Conservation (phyloP, 2,329 filamentous ascomycete genomes). For the Ceratocystis lukuohia region DNA sequence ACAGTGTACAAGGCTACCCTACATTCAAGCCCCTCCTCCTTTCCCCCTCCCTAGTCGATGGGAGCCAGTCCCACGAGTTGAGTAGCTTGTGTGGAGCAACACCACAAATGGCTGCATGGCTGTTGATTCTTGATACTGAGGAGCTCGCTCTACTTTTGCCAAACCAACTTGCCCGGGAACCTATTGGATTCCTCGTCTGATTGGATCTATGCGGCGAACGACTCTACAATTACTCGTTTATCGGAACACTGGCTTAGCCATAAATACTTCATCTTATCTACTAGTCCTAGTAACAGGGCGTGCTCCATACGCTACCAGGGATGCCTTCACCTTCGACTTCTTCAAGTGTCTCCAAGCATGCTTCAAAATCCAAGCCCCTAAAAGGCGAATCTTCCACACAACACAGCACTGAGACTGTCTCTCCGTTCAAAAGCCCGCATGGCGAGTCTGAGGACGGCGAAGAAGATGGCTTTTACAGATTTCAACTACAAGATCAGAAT, state of each 20-base stretch:
- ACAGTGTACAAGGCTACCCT: not conserved
- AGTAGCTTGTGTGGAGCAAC: not conserved
- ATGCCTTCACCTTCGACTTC: not conserved
- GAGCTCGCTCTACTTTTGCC: no score
- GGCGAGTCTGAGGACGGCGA: conserved; percentile 33
- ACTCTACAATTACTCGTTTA: not conserved
- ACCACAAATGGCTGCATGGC: not conserved
- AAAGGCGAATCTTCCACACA: not conserved
- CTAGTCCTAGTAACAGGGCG: not conserved
- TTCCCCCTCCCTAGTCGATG: not conserved
- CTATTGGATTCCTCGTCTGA: not conserved
- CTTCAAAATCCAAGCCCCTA: not conserved
- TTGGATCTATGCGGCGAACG: not conserved
- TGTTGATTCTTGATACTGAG: no score
- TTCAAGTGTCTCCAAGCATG: not conserved
- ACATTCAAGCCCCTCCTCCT: not conserved
- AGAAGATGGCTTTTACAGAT: conserved; percentile 20
- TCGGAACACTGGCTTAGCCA: not conserved
- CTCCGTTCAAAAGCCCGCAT: conserved; percentile 32
- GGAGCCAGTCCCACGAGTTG: not conserved
- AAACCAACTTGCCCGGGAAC: no score
- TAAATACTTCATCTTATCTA: not conserved
- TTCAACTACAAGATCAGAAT: conserved; percentile 24
- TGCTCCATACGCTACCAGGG: not conserved
- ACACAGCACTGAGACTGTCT: conserved; percentile 27